Percentiles rank a stretch among this genome's conserved stretches.
Conservation (phyloP, 345 rosid genomes). For the Carallia brachiata region DNA sequence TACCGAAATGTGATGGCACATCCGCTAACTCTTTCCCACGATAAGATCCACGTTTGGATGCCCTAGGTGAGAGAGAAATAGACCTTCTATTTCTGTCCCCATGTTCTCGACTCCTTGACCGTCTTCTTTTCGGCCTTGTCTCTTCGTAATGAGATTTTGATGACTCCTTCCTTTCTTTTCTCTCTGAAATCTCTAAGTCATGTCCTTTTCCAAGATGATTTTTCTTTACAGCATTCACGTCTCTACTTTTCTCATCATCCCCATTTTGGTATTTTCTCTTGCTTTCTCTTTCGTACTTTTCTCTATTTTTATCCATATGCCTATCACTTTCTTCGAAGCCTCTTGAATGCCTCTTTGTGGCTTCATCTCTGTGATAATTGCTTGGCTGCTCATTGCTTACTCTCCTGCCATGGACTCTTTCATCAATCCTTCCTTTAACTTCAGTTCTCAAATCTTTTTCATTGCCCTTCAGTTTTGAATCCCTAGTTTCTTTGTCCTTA, state of each 20-base stretch:
- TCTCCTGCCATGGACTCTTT: slow-evolving; percentile 34
- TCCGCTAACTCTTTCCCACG: slow-evolving; percentile 47
- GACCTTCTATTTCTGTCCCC: slow-evolving; percentile 54
- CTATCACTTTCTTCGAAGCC: slow-evolving; percentile 41
- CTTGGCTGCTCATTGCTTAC: slow-evolving; percentile 30
- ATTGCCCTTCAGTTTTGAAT: slow-evolving; percentile 41
- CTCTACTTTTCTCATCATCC: slow-evolving; percentile 41
- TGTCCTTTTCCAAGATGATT: slow-evolving; percentile 46
- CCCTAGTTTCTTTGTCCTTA: slow-evolving; percentile 24
- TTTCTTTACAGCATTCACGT: slow-evolving; percentile 36
- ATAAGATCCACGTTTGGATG: slow-evolving; percentile 41
- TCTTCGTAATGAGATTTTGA: slow-evolving; percentile 50
- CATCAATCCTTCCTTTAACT: slow-evolving; percentile 31
- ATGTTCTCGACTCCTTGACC: slow-evolving; percentile 67
- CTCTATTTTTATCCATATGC: slow-evolving; percentile 34
- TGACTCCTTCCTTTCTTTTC: slow-evolving; percentile 49
- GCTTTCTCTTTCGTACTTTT: slow-evolving; percentile 43
- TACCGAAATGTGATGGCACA: slow-evolving; percentile 32
- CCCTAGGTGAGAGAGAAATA: slow-evolving; percentile 49
- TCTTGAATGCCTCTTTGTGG: slow-evolving; percentile 47
- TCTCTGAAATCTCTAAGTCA: slow-evolving; percentile 43
- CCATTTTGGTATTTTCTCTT: slow-evolving; percentile 50
- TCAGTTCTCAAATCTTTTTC: slow-evolving; percentile 31
- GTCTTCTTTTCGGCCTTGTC: slow-evolving; percentile 51
- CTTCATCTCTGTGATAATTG: slow-evolving; percentile 35